Evolutionary conservation across 176 grass and related monocot genomes (phyloP).

Genomic region (Leersia perrieri): DNA sequence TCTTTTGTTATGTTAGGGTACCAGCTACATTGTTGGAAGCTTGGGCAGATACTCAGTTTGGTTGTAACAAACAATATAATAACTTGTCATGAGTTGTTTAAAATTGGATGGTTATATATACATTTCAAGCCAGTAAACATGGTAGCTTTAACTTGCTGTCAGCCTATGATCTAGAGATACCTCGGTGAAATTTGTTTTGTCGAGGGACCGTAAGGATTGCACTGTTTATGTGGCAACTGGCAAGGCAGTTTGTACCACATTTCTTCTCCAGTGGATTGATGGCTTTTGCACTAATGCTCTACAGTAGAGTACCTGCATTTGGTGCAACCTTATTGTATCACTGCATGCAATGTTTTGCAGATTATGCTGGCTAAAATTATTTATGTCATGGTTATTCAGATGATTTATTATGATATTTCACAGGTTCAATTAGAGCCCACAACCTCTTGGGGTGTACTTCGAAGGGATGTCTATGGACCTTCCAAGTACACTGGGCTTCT

Average conservation of each 20-base stretch:
- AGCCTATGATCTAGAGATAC: not conserved
- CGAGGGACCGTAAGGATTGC: not conserved
- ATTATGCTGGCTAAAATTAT: not conserved
- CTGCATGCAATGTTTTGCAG: not conserved
- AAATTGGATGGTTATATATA: not conserved
- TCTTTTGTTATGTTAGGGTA: not conserved
- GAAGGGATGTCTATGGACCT: constrained; percentile 53
- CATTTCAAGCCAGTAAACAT: not conserved
- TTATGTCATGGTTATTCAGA: constrained; percentile 4
- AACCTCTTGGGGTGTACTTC: constrained; percentile 58
- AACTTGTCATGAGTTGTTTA: not conserved
- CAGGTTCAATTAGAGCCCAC: constrained; percentile 97
- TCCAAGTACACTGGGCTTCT: constrained; percentile 90
- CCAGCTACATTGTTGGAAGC: not conserved
- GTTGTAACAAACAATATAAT: not conserved
- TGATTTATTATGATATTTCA: constrained; percentile 23
- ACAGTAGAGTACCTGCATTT: not conserved
- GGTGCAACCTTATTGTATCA: not conserved
- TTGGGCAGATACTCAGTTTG: not conserved
- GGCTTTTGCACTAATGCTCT: not conserved
- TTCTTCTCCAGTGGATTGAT: not conserved
- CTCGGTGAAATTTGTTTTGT: not conserved
- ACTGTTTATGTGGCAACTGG: not conserved
- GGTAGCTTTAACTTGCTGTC: not conserved
- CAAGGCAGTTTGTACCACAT: not conserved